Evolutionary conservation across 768 basidiomycete genomes (phyloP).

Genomic region (Lactifluus pinguis): DNA sequence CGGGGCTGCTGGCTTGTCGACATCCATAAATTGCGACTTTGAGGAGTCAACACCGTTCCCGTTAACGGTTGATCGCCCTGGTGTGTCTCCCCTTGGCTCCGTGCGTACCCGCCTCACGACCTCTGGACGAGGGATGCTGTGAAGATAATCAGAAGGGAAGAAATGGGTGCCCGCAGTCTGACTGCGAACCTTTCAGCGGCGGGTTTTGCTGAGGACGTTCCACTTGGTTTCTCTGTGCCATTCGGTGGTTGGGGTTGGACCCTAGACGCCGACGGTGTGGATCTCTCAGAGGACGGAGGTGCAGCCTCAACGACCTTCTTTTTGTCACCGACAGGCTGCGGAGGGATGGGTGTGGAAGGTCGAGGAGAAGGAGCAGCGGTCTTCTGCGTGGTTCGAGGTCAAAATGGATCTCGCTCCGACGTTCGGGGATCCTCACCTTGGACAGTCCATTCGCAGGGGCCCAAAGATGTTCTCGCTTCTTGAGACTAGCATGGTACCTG

Average conservation of each 20-base stretch:
- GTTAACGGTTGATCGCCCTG: constrained; percentile 24
- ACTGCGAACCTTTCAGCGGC: constrained; percentile 55
- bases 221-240: constrained; percentile 27
- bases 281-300: background rate
- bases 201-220: constrained; percentile 37
- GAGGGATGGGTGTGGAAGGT: constrained; percentile 4
- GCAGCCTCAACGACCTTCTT: constrained; percentile 26
- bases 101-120: constrained; percentile 54
- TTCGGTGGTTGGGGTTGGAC: constrained; percentile 34
- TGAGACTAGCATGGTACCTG: constrained; percentile 68
- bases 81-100: constrained; percentile 32
- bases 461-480: constrained; percentile 62
- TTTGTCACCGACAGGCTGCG: constrained; percentile 13
- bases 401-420: background rate
- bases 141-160: constrained; percentile 11
- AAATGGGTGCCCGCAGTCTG: background rate
- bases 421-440: constrained; percentile 26
- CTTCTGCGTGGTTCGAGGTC: constrained; percentile 1
- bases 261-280: constrained; percentile 49
- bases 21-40: constrained; percentile 14
- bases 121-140: constrained; percentile 69
- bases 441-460: constrained; percentile 24
- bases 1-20: background rate
- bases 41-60: constrained; percentile 19
- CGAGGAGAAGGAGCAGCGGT: constrained; percentile 12